A percentile compares a stretch with the other conserved stretches of the same genome.
Conservation (phyloP, 352 stramenopile genomes). For the Pythium myriotylum region DNA sequence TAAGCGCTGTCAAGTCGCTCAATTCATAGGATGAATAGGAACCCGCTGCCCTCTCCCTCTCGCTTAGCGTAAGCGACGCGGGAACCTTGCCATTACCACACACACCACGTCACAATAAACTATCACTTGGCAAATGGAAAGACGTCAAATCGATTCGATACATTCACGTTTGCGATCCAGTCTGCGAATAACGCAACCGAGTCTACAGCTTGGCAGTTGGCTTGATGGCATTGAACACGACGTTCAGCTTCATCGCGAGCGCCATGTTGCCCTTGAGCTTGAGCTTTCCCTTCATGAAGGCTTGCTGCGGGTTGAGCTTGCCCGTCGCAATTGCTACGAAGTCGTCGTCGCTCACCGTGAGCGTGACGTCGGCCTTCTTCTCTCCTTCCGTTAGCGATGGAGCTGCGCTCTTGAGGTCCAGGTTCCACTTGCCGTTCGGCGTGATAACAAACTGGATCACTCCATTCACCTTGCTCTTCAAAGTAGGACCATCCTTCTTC, state of each 20-base stretch:
- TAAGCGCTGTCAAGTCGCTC: constrained; percentile 27
- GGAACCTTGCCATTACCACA: not conserved
- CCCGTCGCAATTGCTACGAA: constrained; percentile 80
- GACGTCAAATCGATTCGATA: constrained; percentile 1
- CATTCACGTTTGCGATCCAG: not conserved
- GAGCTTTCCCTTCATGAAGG: constrained; percentile 96
- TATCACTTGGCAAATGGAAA: constrained; percentile 13
- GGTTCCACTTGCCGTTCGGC: constrained; percentile 71
- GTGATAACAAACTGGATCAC: constrained; percentile 82
- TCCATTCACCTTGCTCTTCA: constrained; percentile 82
- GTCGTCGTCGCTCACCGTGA: constrained; percentile 75
- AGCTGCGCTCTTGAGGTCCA: constrained; percentile 74
- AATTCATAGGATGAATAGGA: constrained; percentile 26
- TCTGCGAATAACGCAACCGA: not conserved
- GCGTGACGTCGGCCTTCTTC: constrained; percentile 81
- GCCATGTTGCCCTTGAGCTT: constrained; percentile 96
- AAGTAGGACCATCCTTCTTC: constrained; percentile 47
- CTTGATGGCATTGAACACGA: constrained; percentile 91
- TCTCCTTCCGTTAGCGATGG: constrained; percentile 56
- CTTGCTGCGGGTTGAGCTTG: constrained; percentile 92
- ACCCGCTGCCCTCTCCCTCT: not conserved
- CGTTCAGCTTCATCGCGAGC: constrained; percentile 94
- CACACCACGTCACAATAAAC: constrained; percentile 30
- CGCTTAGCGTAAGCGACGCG: not conserved
- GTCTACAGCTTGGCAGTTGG: constrained; percentile 73